Conservation (phyloP, 2,329 filamentous ascomycete species). For the Neofusicoccum ribis region DNA sequence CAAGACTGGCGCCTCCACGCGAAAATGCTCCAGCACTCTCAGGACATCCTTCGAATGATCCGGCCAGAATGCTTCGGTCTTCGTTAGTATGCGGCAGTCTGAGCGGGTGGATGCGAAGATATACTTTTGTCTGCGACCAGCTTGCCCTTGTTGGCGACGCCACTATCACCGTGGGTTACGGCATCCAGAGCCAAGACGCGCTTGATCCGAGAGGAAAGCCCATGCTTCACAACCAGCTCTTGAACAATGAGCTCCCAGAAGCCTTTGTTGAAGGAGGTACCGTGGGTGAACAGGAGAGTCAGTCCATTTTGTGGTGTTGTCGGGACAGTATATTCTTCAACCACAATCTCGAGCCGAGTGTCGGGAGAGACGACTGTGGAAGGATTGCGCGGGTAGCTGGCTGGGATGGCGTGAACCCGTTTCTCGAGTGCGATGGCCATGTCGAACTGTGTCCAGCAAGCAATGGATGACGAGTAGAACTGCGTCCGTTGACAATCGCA, state of each 20-base stretch:
- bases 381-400: background rate
- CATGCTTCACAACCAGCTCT: background rate
- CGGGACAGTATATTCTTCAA: background rate
- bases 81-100: background rate
- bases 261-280: background rate
- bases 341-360: background rate
- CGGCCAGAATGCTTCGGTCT: background rate
- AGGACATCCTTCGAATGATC: background rate
- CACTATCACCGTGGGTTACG: background rate
- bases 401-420: background rate
- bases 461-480: too few species aligned
- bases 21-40: background rate
- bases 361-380: background rate
- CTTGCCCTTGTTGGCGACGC: background rate
- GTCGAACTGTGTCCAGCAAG: background rate
- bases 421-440: background rate
- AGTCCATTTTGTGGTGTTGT: background rate
- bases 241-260: background rate
- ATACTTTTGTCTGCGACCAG: background rate
- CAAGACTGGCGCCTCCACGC: background rate
- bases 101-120: background rate
- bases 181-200: background rate
- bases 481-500: too few species aligned
- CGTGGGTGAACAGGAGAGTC: background rate
- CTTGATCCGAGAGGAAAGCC: background rate